Percentiles rank a stretch among this genome's conserved stretches.
phyloP scores from a whole-genome alignment of 768 basidiomycete species.

The Russula earlei region DNA sequence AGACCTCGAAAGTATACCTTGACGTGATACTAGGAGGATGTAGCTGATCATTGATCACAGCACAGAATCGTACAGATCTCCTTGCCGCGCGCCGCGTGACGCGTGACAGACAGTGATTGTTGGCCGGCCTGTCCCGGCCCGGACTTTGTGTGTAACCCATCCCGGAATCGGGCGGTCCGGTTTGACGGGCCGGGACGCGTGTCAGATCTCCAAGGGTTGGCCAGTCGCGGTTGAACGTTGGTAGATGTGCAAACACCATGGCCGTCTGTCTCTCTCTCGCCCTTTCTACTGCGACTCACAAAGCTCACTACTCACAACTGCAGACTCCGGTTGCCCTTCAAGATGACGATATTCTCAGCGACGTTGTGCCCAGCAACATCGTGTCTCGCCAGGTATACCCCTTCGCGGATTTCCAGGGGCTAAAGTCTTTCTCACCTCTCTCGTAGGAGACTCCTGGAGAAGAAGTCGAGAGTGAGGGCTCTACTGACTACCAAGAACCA shows the following conservation, averaged over 20 bases:
- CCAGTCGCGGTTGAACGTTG: not conserved
- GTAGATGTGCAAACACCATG: slow-evolving; percentile 11
- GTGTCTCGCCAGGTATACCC: slow-evolving; percentile 71
- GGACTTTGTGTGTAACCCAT: no score
- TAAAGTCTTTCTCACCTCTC: slow-evolving; percentile 22
- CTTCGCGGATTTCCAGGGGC: slow-evolving; percentile 10
- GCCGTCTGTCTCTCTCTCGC: slow-evolving; percentile 16
- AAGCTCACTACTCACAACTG: not conserved
- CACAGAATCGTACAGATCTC: no score
- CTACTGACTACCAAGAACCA: slow-evolving; percentile 38
- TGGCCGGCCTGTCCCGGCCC: no score
- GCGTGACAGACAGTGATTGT: no score
- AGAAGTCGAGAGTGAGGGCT: slow-evolving; percentile 68
- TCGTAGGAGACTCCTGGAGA: slow-evolving; percentile 53
- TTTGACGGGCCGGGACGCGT: slow-evolving; percentile 16
- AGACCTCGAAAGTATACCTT: slow-evolving; percentile 39
- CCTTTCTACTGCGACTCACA: not conserved
- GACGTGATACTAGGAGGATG: slow-evolving; percentile 86
- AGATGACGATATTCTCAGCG: slow-evolving; percentile 81
- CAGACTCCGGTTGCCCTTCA: slow-evolving; percentile 23
- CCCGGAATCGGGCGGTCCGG: slow-evolving; percentile 26
- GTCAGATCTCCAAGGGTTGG: not conserved
- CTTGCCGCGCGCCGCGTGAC: no score
- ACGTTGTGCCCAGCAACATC: slow-evolving; percentile 85
- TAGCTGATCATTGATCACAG: slow-evolving; percentile 83